Conservation (phyloP, 2,329 filamentous ascomycete species). For the Fusarium camptoceras region DNA sequence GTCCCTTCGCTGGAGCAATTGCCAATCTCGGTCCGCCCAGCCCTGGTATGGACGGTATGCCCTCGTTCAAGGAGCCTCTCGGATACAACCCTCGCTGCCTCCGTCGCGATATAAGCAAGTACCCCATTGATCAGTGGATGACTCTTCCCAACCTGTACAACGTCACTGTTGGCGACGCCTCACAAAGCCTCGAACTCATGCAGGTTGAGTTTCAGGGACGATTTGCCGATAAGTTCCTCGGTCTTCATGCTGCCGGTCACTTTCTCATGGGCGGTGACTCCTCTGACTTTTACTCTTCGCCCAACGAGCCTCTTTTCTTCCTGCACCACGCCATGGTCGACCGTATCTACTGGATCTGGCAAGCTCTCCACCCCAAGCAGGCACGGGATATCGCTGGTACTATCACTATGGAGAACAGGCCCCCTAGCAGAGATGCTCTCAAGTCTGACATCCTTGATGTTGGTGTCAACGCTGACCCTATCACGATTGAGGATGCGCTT, state of each 20-base stretch:
- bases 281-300: constrained; percentile 15
- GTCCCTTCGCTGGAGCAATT: background rate
- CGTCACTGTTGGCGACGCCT: constrained; percentile 1
- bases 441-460: constrained; percentile 6
- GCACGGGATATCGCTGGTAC: constrained; percentile 10
- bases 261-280: constrained; percentile 12
- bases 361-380: constrained; percentile 8
- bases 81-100: constrained; percentile 11
- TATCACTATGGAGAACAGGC: constrained; percentile 8
- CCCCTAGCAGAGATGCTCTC: constrained; percentile 3
- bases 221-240: constrained; percentile 4
- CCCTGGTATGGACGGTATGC: constrained; percentile 9
- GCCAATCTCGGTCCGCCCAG: constrained; percentile 8
- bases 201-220: constrained; percentile 14
- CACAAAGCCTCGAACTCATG: background rate
- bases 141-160: background rate
- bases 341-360: constrained; percentile 17
- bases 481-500: background rate
- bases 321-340: constrained; percentile 19
- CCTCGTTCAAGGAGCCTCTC: background rate
- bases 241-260: constrained; percentile 8
- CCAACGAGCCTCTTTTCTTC: constrained; percentile 10
- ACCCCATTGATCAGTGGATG: constrained; percentile 12
- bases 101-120: background rate
- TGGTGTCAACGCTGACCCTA: background rate